Percentiles rank a stretch among this genome's conserved stretches.
Conservation (phyloP, 257 asterid species). For the Echites panduratus region DNA sequence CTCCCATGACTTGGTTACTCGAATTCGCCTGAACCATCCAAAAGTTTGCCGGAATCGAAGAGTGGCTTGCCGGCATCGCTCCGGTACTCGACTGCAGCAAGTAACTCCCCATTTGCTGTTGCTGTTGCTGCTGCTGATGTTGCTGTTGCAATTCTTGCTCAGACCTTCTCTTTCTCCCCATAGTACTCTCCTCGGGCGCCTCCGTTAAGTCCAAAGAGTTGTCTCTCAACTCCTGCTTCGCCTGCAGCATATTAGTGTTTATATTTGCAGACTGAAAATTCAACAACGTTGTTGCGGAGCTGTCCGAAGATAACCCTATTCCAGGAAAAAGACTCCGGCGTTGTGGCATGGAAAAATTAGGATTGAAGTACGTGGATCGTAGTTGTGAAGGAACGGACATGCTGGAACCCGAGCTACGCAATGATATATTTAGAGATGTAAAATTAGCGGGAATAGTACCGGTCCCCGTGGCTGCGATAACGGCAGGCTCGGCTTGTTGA, state of each 20-base stretch:
- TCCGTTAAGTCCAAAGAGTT: slow-evolving; percentile 43
- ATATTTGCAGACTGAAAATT: slow-evolving; percentile 52
- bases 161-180: slow-evolving; percentile 53
- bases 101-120: slow-evolving; percentile 70
- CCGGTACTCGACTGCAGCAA: slow-evolving; percentile 64
- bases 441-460: slow-evolving; percentile 96
- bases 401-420: slow-evolving; percentile 86
- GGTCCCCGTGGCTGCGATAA: slow-evolving; percentile 92
- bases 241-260: slow-evolving; percentile 47
- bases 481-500: slow-evolving; percentile 95
- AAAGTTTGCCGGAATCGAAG: slow-evolving; percentile 75
- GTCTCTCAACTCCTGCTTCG: slow-evolving; percentile 60
- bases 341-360: slow-evolving; percentile 49
- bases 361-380: slow-evolving; percentile 63
- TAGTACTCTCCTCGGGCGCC: slow-evolving; percentile 35
- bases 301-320: slow-evolving; percentile 55
- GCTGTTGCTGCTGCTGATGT: slow-evolving; percentile 32
- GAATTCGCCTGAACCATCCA: slow-evolving; percentile 85
- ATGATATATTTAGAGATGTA: slow-evolving; percentile 76
- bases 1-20: slow-evolving; percentile 55
- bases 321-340: slow-evolving; percentile 54
- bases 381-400: slow-evolving; percentile 93
- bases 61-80: slow-evolving; percentile 62
- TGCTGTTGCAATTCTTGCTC: slow-evolving; percentile 50
- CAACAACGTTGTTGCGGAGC: slow-evolving; percentile 45